These are phyloP conservation scores for Solanum arcanum DNA, from an alignment of 257 asterid species.

Conservation along the genomic window DNA sequence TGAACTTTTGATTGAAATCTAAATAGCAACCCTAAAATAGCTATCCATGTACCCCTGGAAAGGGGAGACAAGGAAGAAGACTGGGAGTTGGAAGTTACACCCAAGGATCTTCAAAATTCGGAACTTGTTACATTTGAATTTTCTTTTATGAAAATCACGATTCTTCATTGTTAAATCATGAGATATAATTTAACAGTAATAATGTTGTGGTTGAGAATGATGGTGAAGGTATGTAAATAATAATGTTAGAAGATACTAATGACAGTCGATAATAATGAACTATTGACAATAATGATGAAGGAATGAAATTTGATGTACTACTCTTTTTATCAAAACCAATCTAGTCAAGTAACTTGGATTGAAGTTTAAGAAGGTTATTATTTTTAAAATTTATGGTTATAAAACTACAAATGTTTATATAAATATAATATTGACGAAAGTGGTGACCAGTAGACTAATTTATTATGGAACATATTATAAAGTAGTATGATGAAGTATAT, in stretches of 20 bases:
- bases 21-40: background rate
- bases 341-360: too few species aligned
- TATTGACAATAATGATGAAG: too few species aligned
- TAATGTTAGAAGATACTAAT: too few species aligned
- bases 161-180: background rate
- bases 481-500: too few species aligned
- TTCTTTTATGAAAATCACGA: background rate
- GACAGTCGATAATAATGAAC: background rate
- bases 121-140: too few species aligned
- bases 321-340: too few species aligned
- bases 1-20: background rate
- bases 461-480: too few species aligned
- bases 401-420: too few species aligned
- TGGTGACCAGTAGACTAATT: background rate
- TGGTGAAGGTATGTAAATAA: too few species aligned
- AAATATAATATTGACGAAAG: background rate
- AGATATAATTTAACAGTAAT: too few species aligned
- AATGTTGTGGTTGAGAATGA: background rate
- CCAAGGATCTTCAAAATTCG: background rate
- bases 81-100: background rate
- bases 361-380: too few species aligned
- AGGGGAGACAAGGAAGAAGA: background rate
- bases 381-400: too few species aligned
- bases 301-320: background rate
- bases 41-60: background rate